Evolutionary conservation across 2,329 filamentous ascomycete genomes (phyloP).

Genomic region (Amphichorda felina): DNA sequence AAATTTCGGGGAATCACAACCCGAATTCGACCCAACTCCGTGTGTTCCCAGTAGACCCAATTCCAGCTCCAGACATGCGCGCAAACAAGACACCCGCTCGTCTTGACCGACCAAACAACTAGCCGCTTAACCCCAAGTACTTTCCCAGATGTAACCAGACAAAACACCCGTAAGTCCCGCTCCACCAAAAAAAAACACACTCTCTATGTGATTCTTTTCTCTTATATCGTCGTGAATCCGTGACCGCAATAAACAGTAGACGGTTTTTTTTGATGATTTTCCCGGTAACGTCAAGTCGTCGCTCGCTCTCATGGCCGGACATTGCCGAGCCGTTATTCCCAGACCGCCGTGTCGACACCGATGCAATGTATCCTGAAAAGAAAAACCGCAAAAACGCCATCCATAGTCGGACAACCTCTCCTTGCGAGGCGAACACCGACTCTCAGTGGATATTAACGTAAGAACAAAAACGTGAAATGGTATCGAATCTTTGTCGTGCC

Average conservation of each 20-base stretch:
- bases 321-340: slow-evolving; percentile 7
- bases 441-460: slow-evolving; percentile 10
- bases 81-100: slow-evolving; percentile 3
- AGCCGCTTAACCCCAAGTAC: slow-evolving; percentile 16
- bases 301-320: slow-evolving; percentile 13
- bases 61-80: slow-evolving; percentile 4
- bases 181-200: slow-evolving; percentile 21
- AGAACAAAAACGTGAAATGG: slow-evolving; percentile 24
- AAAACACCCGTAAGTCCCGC: slow-evolving; percentile 9
- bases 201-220: slow-evolving; percentile 39
- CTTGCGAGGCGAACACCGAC: slow-evolving; percentile 17
- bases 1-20: neutral
- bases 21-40: slow-evolving; percentile 3
- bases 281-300: slow-evolving; percentile 1
- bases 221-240: slow-evolving; percentile 15
- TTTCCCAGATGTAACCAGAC: slow-evolving; percentile 8
- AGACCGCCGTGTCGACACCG: slow-evolving; percentile 16
- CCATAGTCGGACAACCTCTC: slow-evolving; percentile 28
- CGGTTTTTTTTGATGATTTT: slow-evolving; percentile 3
- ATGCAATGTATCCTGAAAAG: slow-evolving; percentile 34
- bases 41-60: slow-evolving; percentile 3
- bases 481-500: slow-evolving; percentile 32
- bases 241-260: slow-evolving; percentile 2
- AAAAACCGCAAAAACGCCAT: slow-evolving; percentile 24
- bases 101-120: slow-evolving; percentile 7